Evolutionary conservation across 306 rosid species (phyloP), one percentile per base, ranked within the genome.

Genomic region (Acacia melanoxylon): DNA sequence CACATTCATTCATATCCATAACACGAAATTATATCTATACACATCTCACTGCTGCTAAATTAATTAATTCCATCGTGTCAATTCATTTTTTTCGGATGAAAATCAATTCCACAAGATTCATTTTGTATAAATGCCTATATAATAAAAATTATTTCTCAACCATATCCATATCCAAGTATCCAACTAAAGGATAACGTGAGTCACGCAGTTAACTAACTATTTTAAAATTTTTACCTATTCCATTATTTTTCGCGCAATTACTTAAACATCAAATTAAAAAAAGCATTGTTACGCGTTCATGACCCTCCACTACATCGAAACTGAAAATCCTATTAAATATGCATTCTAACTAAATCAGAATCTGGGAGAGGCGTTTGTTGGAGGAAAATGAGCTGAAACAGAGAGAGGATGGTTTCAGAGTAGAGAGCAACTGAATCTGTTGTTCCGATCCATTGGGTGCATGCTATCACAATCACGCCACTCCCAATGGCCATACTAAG

Each of bases 401-500:
- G 31, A 2, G 24, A 54, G 0, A 22, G 63, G 62, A 56, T 20
- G 1, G 31, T 58, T 58, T 22, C 6, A 59, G 15, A 59, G 66
- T 58, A 24, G 25, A 24, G 33, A 59, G 66, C 3, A 59, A 11
- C 66, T 22, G 33, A 9, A 24, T 22, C 66, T 3, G 66, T 62
- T 27, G 68, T 15, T 49, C 56, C 56, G 68, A 6, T 49, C 56
- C 56, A 49, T 49, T 49, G 17, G 56, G 56, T 62, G 40, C 20
- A n/a, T 62, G 40, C 20, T 9, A 27, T 25, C 37, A 29, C 16
- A 14, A 62, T 20, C 63, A 59, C 17, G 4, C 9, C 22, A 58
- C 27, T 1, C 13, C 1, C 52, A 65, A 88, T 88, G 91, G 92
- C 72, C 85, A 78, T 41, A 4, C 2, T 33, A n/a, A 80, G 58